Conservation (phyloP, 2,329 filamentous ascomycete species). For the Exophiala phaeomuriformis region DNA sequence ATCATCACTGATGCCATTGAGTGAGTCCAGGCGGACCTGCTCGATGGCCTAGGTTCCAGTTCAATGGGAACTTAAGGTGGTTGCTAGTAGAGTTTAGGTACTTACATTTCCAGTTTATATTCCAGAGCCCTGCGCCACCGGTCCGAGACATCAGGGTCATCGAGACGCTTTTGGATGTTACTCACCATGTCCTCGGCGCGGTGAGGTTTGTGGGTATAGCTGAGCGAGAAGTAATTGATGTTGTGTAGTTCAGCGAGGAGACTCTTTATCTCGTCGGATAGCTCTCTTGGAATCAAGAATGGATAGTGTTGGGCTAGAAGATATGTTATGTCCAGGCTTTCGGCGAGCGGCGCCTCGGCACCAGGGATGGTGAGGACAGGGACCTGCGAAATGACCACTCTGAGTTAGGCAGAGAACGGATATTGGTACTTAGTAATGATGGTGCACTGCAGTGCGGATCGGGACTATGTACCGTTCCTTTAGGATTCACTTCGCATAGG, state of each 20-base stretch:
- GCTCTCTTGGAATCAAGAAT: not conserved
- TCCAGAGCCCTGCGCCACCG: constrained; percentile 1
- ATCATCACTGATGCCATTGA: not conserved
- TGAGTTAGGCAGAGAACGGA: no score
- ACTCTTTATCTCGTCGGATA: not conserved
- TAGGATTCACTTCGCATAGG: constrained; percentile 4
- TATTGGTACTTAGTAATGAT: no score
- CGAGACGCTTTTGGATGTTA: not conserved
- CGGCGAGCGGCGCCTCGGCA: not conserved
- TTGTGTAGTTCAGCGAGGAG: constrained; percentile 3
- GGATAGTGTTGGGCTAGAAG: not conserved
- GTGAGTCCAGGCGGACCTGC: not conserved
- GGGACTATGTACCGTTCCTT: not conserved
- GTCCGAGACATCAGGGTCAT: not conserved
- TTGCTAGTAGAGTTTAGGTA: not conserved
- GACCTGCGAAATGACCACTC: not conserved
- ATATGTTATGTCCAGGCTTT: constrained; percentile 2
- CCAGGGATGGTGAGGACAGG: not conserved
- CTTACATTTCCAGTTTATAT: constrained; percentile 2
- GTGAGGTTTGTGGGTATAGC: constrained; percentile 1
- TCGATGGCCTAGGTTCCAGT: not conserved
- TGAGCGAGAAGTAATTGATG: constrained; percentile 6
- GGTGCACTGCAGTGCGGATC: no score
- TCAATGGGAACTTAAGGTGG: not conserved
- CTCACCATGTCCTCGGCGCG: constrained; percentile 2